Conservation (phyloP, 192 early-diverging fungal species). For the Umbelopsis ramanniana region DNA sequence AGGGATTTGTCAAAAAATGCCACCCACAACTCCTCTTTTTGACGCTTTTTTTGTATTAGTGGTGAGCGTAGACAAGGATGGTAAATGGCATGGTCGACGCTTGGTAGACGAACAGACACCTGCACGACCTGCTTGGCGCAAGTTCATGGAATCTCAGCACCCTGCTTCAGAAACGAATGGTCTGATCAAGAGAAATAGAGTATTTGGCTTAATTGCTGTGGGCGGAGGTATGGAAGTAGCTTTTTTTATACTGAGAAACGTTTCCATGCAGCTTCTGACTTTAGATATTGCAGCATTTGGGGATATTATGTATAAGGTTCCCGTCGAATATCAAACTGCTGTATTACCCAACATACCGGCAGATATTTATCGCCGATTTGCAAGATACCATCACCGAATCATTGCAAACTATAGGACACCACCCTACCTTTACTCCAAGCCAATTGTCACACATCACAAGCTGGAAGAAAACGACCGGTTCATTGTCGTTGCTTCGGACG, state of each 20-base stretch:
- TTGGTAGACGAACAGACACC: slow-evolving; percentile 64
- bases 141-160: slow-evolving; percentile 46
- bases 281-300: slow-evolving; percentile 77
- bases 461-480: slow-evolving; percentile 67
- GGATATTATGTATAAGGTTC: slow-evolving; percentile 59
- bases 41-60: slow-evolving; percentile 65
- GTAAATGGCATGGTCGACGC: slow-evolving; percentile 55
- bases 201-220: slow-evolving; percentile 36
- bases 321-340: slow-evolving; percentile 51
- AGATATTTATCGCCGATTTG: slow-evolving; percentile 40
- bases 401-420: slow-evolving; percentile 59
- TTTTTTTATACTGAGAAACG: neutral
- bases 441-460: slow-evolving; percentile 66
- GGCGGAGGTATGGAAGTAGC: slow-evolving; percentile 34
- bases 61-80: slow-evolving; percentile 78
- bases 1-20: slow-evolving; percentile 2
- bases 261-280: slow-evolving; percentile 50
- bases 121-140: slow-evolving; percentile 38
- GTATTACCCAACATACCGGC: slow-evolving; percentile 49
- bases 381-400: slow-evolving; percentile 42
- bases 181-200: slow-evolving; percentile 25
- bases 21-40: slow-evolving; percentile 60
- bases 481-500: slow-evolving; percentile 83
- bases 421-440: slow-evolving; percentile 79
- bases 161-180: slow-evolving; percentile 25